Evolutionary conservation across 1,284 basidiomycete genomes (phyloP), one percentile per base, ranked within the genome.

Genomic region (Irpex sp.): DNA sequence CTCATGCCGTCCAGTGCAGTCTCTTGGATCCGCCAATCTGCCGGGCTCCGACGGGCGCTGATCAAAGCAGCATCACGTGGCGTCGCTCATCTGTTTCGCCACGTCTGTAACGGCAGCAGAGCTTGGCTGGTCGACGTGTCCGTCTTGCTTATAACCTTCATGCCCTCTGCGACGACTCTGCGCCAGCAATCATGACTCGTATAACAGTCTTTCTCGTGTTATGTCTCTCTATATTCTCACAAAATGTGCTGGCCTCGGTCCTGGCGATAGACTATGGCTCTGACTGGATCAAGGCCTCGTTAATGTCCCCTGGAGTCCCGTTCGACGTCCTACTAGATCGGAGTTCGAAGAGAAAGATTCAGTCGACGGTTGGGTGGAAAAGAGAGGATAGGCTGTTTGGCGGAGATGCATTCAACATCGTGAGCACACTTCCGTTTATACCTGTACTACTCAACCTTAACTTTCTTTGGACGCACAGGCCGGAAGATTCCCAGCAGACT

Each of bases 261-360:
- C 86, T 98, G 59, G 94, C 94, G 26, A 93, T 98, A 72, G 96
- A 98, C 85, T 97, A 96, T 85, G 96, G 96, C 73, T 86, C 93
- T 49, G 96, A 98, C 78, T 95, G 89, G 82, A 97, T 95, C 73
- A 99, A 98, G 77, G 92, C 95, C 34, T 96, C 96, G 7, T 82
- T 99, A 65, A 93, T 99, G 85, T 97, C 97, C 73, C 97, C 97
- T 0, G 97, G 96, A 49, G 81, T 94, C 59, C 96, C 97, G 1
- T 97, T 99, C 72, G 97, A 99, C 77, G 94, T 99, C 37, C 82
- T 99, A 40, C 82, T 99, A 58, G 96, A 97, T 78, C 93, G 94
- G 74, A 97, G 98, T 76, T 97, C 94, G 49, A 98, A 98, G 79
- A 85, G 97, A 67, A 99, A 99, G 79, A 94, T 98, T 60, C 91